A percentile compares a stretch with the other conserved stretches of the same genome.
These are phyloP conservation scores for Solanum sitiens DNA, from an alignment of 257 asterid species.

Conservation along the genomic window DNA sequence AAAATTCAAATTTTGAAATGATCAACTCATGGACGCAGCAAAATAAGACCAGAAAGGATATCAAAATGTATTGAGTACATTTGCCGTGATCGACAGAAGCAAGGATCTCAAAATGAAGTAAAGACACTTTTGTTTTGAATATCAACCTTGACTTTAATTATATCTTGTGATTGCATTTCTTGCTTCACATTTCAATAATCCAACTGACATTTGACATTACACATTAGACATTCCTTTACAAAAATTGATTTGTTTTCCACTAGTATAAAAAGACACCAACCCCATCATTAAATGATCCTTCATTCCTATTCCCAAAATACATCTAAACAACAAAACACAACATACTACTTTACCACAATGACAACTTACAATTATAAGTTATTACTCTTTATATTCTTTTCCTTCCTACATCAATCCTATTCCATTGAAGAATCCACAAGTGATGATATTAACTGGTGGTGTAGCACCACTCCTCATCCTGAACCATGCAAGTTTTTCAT, in stretches of 20 bases:
- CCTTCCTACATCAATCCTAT: conserved; percentile 2
- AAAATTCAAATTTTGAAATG: not conserved
- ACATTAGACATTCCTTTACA: not conserved
- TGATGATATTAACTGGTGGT: conserved; percentile 42
- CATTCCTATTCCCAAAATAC: not conserved
- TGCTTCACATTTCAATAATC: not conserved
- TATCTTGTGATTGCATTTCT: not conserved
- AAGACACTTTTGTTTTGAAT: conserved; percentile 9
- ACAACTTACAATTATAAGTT: not conserved
- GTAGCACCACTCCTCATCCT: conserved; percentile 63
- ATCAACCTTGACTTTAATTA: not conserved
- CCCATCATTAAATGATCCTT: not conserved
- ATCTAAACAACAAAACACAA: not conserved
- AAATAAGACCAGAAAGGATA: not conserved
- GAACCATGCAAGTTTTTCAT: conserved; percentile 38
- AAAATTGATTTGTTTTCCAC: not conserved
- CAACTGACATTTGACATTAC: not conserved
- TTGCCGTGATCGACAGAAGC: conserved; percentile 56
- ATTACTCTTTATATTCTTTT: not conserved
- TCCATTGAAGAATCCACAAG: not conserved
- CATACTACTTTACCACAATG: not conserved
- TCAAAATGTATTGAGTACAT: conserved; percentile 23
- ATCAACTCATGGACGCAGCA: not conserved
- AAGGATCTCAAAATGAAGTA: conserved; percentile 37
- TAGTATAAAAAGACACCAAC: not conserved